Evolutionary conservation across 1,284 basidiomycete species (phyloP).

Genomic region (Cutaneotrichosporon sp.): DNA sequence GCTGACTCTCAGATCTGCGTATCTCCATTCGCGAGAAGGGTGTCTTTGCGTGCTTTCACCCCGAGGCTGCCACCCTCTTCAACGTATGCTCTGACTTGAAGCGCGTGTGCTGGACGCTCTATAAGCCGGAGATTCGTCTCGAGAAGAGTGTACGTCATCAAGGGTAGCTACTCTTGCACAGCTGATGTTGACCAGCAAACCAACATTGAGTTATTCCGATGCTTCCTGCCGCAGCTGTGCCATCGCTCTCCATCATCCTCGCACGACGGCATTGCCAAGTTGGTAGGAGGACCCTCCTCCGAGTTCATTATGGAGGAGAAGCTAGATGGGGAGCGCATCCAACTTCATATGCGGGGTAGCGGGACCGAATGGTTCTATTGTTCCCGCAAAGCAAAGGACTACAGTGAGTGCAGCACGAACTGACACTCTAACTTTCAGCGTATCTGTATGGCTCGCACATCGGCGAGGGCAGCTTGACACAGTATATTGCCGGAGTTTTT

Average conservation of each 20-base stretch:
- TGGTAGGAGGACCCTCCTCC: constrained; percentile 62
- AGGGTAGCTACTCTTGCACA: too few species aligned
- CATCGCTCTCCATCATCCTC: constrained; percentile 67
- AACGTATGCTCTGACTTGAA: constrained; percentile 93
- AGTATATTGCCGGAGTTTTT: constrained; percentile 70
- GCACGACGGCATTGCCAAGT: constrained; percentile 73
- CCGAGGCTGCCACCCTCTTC: constrained; percentile 82
- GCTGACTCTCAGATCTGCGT: constrained; percentile 44
- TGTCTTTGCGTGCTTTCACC: constrained; percentile 80
- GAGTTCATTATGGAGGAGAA: constrained; percentile 90
- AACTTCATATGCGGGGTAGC: constrained; percentile 81
- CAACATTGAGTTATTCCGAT: constrained; percentile 68
- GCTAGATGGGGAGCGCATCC: constrained; percentile 89
- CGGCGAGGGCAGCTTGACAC: constrained; percentile 77
- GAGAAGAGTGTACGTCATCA: constrained; percentile 54
- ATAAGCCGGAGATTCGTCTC: constrained; percentile 45
- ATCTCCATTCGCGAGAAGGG: constrained; percentile 63
- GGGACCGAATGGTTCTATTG: constrained; percentile 74
- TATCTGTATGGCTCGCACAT: constrained; percentile 80
- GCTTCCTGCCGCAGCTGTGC: constrained; percentile 89
- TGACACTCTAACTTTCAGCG: constrained; percentile 18
- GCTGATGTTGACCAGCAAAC: constrained; percentile 64
- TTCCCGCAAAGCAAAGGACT: constrained; percentile 88
- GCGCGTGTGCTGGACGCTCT: constrained; percentile 65
- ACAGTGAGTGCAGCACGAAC: constrained; percentile 54